Conservation (phyloP, 495 filamentous ascomycete species). For the Aspergillus egyptiacus region DNA sequence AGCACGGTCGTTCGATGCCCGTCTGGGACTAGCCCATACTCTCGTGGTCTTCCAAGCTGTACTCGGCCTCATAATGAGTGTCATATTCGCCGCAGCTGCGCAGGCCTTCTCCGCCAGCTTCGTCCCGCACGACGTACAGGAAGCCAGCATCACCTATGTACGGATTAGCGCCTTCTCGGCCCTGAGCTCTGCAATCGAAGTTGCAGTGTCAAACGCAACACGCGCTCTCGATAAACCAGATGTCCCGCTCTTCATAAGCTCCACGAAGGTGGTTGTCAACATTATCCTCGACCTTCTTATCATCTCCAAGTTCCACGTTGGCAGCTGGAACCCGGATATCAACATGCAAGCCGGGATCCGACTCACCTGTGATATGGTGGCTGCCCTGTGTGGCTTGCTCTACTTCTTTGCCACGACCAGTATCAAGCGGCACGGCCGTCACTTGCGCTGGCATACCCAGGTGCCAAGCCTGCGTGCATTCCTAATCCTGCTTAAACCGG, state of each 20-base stretch:
- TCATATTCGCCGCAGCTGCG: slow-evolving; percentile 54
- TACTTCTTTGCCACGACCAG: slow-evolving; percentile 51
- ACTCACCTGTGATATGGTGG: slow-evolving; percentile 48
- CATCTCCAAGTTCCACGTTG: slow-evolving; percentile 62
- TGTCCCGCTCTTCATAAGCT: slow-evolving; percentile 64
- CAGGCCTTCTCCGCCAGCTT: slow-evolving; percentile 52
- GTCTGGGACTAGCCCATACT: slow-evolving; percentile 57
- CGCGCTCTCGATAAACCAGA: slow-evolving; percentile 67
- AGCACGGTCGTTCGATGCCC: slow-evolving; percentile 44
- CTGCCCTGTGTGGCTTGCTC: slow-evolving; percentile 50
- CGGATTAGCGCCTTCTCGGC: slow-evolving; percentile 58
- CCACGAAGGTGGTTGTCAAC: slow-evolving; percentile 56
- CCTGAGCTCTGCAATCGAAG: slow-evolving; percentile 58
- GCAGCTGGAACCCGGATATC: slow-evolving; percentile 46
- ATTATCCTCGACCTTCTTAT: slow-evolving; percentile 66
- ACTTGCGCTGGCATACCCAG: not conserved
- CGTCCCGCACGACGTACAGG: slow-evolving; percentile 53
- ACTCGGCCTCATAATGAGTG: slow-evolving; percentile 54
- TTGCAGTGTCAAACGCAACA: slow-evolving; percentile 55
- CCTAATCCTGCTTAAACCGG: slow-evolving; percentile 48
- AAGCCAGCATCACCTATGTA: slow-evolving; percentile 56
- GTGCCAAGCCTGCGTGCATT: slow-evolving; percentile 39
- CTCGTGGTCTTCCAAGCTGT: slow-evolving; percentile 54
- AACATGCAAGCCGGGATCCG: slow-evolving; percentile 53
- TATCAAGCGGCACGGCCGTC: not conserved